Percentiles rank a stretch among this genome's conserved stretches.
phyloP scores from a whole-genome alignment of 495 filamentous ascomycete genomes.

The Lophium mytilinum region DNA sequence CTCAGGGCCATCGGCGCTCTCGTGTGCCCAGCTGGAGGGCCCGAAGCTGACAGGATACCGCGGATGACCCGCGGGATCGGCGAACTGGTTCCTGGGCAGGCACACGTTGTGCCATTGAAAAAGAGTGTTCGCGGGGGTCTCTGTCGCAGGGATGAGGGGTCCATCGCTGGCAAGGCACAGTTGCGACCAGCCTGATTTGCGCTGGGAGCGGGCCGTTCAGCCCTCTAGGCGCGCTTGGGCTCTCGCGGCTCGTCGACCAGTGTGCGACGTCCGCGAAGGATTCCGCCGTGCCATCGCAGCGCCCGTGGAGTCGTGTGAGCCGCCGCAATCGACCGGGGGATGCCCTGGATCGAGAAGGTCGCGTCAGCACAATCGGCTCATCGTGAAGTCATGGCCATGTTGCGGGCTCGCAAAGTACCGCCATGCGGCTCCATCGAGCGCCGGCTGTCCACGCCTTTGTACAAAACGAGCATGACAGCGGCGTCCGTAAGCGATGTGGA shows the following conservation, averaged over 20 bases:
- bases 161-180: neutral
- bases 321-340: neutral
- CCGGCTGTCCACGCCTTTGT: neutral
- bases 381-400: neutral
- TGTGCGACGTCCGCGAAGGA: no score
- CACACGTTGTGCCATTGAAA: neutral
- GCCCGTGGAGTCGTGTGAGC: neutral
- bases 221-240: neutral
- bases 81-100: constrained; percentile 21
- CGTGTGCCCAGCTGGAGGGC: no score
- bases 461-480: neutral
- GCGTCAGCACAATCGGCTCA: no score
- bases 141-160: neutral
- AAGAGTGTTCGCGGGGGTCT: neutral
- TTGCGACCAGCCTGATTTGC: neutral
- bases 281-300: neutral
- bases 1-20: no score
- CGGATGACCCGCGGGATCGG: constrained; percentile 23
- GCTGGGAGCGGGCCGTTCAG: neutral
- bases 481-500: neutral
- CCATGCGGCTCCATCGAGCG: neutral
- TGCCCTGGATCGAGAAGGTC: neutral
- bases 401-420: neutral
- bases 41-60: neutral
- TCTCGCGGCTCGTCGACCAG: no score